A percentile compares a stretch with the other conserved stretches of the same genome.
Evolutionary conservation across 106 monocot species (phyloP).

Genomic region (Cymbidium sinense): DNA sequence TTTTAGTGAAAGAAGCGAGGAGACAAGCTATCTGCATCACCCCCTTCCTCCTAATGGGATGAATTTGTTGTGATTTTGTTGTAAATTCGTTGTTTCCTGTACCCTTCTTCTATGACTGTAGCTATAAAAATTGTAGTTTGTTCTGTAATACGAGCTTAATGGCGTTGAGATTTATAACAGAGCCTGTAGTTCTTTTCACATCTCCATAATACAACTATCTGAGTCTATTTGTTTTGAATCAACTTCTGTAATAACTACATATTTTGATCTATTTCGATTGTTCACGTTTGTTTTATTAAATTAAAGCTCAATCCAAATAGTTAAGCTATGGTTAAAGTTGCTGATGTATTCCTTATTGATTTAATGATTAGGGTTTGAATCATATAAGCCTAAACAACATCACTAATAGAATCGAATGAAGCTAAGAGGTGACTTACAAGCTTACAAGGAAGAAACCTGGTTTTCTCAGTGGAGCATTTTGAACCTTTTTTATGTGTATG

Average conservation of each 20-base stretch:
- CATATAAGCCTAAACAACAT: not conserved
- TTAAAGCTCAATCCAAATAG: not conserved
- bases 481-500: no score
- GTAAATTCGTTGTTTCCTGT: not conserved
- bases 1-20: not conserved
- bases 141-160: no score
- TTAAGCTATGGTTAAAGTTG: not conserved
- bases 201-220: no score
- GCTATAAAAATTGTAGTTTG: not conserved
- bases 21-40: not conserved
- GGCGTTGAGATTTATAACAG: no score
- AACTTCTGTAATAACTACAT: no score
- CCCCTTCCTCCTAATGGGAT: not conserved
- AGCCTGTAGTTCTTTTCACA: no score
- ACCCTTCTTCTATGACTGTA: not conserved
- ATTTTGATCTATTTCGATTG: no score
- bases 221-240: no score
- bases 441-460: not conserved
- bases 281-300: not conserved
- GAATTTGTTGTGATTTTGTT: not conserved
- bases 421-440: not conserved
- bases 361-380: not conserved
- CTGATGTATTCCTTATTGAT: not conserved
- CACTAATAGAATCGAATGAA: not conserved
- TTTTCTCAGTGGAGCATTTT: no score